Conservation (phyloP, 2,329 filamentous ascomycete species). For the Colletotrichum salicis region DNA sequence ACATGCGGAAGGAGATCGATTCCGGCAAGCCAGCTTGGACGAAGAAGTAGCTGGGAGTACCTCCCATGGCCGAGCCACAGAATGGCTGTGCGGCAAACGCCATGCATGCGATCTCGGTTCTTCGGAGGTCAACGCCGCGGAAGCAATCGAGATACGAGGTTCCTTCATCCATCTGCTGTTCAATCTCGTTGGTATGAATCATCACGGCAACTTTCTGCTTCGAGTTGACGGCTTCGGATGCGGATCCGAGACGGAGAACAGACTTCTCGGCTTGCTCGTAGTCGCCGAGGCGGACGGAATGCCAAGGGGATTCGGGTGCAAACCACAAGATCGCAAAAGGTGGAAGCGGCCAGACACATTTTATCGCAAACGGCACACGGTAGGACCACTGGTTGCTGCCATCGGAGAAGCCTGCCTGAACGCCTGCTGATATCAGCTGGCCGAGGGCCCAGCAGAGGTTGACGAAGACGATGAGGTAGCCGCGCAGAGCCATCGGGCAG, state of each 20-base stretch:
- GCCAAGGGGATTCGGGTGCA: conserved; percentile 23
- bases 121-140: conserved; percentile 51
- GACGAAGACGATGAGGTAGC: conserved; percentile 56
- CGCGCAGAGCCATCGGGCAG: conserved; percentile 50
- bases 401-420: conserved; percentile 43
- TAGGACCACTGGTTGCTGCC: conserved; percentile 39
- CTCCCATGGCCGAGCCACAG: conserved; percentile 43
- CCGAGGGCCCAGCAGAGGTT: conserved; percentile 61
- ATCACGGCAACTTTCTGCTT: conserved; percentile 37
- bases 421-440: conserved; percentile 54
- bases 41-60: conserved; percentile 47
- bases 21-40: conserved; percentile 44
- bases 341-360: conserved; percentile 40
- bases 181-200: conserved; percentile 37
- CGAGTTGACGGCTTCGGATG: background rate
- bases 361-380: conserved; percentile 41
- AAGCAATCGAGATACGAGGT: conserved; percentile 57
- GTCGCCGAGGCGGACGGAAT: conserved; percentile 14
- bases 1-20: conserved; percentile 41
- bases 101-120: conserved; percentile 50
- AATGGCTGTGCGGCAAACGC: conserved; percentile 47
- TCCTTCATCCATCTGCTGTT: conserved; percentile 44
- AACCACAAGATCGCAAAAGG: conserved; percentile 24
- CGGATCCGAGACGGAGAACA: conserved; percentile 8
- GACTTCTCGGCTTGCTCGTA: conserved; percentile 11